Conservation (phyloP, 257 asterid genomes). For the Avicennia marina region DNA sequence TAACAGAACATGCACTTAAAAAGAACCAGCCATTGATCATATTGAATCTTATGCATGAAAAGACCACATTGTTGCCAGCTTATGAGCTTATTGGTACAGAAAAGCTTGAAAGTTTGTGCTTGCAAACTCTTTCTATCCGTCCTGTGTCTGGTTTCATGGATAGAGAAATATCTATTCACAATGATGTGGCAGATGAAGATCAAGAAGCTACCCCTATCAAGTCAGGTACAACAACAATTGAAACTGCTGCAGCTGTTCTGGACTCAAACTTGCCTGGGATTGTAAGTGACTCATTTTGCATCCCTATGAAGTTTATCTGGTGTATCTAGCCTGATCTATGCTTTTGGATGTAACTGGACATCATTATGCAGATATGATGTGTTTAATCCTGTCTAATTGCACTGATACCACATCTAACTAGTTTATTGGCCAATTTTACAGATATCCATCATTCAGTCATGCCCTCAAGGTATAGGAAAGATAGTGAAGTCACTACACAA, state of each 20-base stretch:
- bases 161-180: constrained; percentile 34
- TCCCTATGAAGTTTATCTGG: background rate
- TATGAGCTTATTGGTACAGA: constrained; percentile 48
- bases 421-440: constrained; percentile 17
- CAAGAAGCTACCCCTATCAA: constrained; percentile 45
- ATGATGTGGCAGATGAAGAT: constrained; percentile 31
- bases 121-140: constrained; percentile 63
- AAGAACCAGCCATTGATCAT: constrained; percentile 78
- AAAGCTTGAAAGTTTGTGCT: constrained; percentile 61
- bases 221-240: constrained; percentile 26
- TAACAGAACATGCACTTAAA: constrained; percentile 80
- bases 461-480: constrained; percentile 50
- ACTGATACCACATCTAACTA: background rate
- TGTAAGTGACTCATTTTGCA: constrained; percentile 38
- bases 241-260: constrained; percentile 34
- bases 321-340: background rate
- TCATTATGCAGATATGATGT: too few species aligned
- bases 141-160: constrained; percentile 45
- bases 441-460: constrained; percentile 62
- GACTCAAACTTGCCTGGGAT: constrained; percentile 71
- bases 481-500: constrained; percentile 46
- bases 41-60: constrained; percentile 70
- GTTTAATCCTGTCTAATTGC: background rate
- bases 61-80: constrained; percentile 44
- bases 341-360: background rate